Conservation (phyloP, 2,329 filamentous ascomycete genomes). For the Coleophoma crateriformis region DNA sequence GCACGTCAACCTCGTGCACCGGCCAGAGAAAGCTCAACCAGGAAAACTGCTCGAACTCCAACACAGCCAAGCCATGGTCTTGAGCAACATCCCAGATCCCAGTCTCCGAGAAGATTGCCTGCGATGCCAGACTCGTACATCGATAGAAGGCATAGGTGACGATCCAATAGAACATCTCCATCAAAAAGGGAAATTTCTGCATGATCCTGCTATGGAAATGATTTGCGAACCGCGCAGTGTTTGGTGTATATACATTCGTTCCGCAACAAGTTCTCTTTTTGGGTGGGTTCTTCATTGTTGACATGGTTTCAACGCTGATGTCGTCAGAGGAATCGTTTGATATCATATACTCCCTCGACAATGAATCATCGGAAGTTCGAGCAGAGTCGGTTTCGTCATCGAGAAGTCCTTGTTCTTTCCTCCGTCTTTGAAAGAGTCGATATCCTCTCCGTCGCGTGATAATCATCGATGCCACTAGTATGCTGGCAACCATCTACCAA, state of each 20-base stretch:
- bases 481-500: constrained; percentile 25
- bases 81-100: constrained; percentile 50
- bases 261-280: constrained; percentile 48
- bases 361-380: constrained; percentile 23
- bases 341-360: constrained; percentile 21
- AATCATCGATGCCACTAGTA: constrained; percentile 24
- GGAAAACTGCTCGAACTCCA: constrained; percentile 48
- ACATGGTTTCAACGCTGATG: constrained; percentile 13
- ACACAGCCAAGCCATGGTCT: constrained; percentile 46
- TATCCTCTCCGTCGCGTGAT: constrained; percentile 21
- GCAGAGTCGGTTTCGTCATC: constrained; percentile 18
- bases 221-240: constrained; percentile 54
- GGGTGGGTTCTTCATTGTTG: constrained; percentile 29
- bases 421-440: constrained; percentile 15
- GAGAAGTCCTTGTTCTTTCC: constrained; percentile 12
- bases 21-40: constrained; percentile 46
- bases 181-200: constrained; percentile 59
- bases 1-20: constrained; percentile 43
- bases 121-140: constrained; percentile 20
- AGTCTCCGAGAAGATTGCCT: constrained; percentile 29
- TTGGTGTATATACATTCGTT: constrained; percentile 45
- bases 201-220: constrained; percentile 57
- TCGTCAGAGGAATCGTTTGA: constrained; percentile 8
- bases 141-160: constrained; percentile 36
- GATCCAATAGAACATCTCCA: constrained; percentile 65